Conservation (phyloP, 345 rosid species). For the Rhizophora mangle region DNA sequence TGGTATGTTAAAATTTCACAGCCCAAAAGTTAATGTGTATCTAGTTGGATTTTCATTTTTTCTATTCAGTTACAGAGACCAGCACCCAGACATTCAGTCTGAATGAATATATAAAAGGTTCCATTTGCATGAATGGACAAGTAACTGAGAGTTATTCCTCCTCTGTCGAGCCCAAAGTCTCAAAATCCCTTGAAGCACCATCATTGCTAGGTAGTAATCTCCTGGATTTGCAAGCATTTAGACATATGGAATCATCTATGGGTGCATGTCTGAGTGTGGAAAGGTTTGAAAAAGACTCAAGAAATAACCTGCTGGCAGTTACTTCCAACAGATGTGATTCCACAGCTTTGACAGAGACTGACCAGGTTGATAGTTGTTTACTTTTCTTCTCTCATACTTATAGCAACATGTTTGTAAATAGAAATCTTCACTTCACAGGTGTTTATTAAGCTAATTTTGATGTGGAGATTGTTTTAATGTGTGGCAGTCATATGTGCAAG, state of each 20-base stretch:
- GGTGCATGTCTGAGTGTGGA: conserved; percentile 14
- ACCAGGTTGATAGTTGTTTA: conserved; percentile 32
- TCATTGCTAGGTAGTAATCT: conserved; percentile 25
- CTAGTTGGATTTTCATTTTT: neutral
- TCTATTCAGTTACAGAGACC: conserved; percentile 22
- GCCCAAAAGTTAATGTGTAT: conserved; percentile 4
- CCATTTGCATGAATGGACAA: conserved; percentile 26
- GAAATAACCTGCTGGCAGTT: conserved; percentile 16
- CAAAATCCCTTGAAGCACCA: conserved; percentile 17
- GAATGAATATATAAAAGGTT: conserved; percentile 23
- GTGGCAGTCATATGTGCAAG: conserved; percentile 48
- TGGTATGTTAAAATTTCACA: conserved; percentile 31
- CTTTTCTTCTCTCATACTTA: neutral
- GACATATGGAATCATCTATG: conserved; percentile 6
- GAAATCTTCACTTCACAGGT: neutral
- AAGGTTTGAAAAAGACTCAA: neutral
- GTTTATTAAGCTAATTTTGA: neutral
- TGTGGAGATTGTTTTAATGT: neutral
- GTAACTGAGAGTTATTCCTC: conserved; percentile 25
- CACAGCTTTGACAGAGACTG: conserved; percentile 23
- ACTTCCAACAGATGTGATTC: conserved; percentile 2
- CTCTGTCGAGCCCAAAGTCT: conserved; percentile 25
- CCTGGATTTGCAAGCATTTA: conserved; percentile 23
- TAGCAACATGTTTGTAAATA: neutral
- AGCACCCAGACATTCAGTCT: conserved; percentile 13